These are phyloP conservation scores for Phytophthora sojae DNA, from an alignment of 352 stramenopile genomes.

Conservation along the genomic window DNA sequence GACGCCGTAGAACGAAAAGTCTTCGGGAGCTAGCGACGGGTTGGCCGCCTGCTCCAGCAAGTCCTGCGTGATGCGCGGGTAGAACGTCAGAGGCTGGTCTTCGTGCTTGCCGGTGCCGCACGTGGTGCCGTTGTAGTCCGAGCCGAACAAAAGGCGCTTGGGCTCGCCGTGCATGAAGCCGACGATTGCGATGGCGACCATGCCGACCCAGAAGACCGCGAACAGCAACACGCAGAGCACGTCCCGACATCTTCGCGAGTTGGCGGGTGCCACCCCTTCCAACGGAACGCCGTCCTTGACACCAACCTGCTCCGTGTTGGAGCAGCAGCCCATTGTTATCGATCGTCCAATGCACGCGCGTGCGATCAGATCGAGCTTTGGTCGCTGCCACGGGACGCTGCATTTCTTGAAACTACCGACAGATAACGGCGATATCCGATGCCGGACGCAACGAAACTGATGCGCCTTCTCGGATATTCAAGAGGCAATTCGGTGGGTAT, in stretches of 20 bases:
- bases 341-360: not conserved
- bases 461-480: too few relatives aligned
- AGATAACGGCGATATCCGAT: not conserved
- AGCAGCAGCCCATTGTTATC: conserved; percentile 71
- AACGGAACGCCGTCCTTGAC: conserved; percentile 40
- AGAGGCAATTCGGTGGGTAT: too few relatives aligned
- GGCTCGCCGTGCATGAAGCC: conserved; percentile 72
- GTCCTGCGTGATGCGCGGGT: conserved; percentile 82
- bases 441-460: conserved; percentile 15
- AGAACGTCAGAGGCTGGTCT: conserved; percentile 61
- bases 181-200: conserved; percentile 62
- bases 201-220: conserved; percentile 77
- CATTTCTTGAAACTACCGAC: conserved; percentile 20
- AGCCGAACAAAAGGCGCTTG: conserved; percentile 73
- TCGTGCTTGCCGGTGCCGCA: conserved; percentile 59
- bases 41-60: conserved; percentile 64
- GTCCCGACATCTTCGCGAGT: conserved; percentile 72
- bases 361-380: conserved; percentile 12
- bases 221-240: conserved; percentile 75
- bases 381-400: not conserved
- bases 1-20: conserved; percentile 76
- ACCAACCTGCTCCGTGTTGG: conserved; percentile 53
- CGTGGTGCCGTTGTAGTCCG: conserved; percentile 79
- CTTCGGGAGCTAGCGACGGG: conserved; percentile 44
- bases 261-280: conserved; percentile 60